Evolutionary conservation across 495 filamentous ascomycete genomes (phyloP).

Genomic region (Talaromyces nanjingensis): DNA sequence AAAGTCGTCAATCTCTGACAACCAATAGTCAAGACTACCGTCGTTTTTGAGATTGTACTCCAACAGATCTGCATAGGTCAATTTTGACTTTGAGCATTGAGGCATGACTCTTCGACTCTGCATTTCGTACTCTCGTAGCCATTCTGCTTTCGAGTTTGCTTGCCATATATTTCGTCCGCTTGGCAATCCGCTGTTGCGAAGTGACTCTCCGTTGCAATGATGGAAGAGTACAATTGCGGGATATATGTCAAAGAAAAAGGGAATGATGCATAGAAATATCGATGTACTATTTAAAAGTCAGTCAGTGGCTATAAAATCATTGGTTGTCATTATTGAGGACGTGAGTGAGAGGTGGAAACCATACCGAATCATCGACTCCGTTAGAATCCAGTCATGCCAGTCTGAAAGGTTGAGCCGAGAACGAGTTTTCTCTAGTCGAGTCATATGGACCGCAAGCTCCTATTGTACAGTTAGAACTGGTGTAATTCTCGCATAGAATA

Average conservation of each 20-base stretch:
- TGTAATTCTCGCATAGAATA: not conserved
- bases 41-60: not conserved
- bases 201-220: not conserved
- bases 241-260: not conserved
- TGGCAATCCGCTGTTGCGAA: not conserved
- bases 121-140: conserved; percentile 52
- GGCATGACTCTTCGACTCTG: not conserved
- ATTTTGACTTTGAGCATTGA: not conserved
- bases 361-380: not conserved
- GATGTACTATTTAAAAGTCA: not conserved
- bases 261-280: not conserved
- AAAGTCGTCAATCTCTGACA: not conserved
- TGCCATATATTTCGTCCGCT: conserved; percentile 1
- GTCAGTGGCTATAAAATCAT: not conserved
- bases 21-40: conserved; percentile 5
- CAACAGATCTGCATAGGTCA: not conserved
- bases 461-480: not conserved
- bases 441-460: not conserved
- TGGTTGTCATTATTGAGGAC: not conserved
- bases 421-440: not conserved
- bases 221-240: not conserved
- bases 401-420: not conserved
- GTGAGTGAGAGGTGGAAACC: not conserved
- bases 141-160: conserved; percentile 35
- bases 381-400: conserved; percentile 2